Base-by-base conservation (phyloP, 768 basidiomycete species). In the Amanita polypyramis region DNA sequence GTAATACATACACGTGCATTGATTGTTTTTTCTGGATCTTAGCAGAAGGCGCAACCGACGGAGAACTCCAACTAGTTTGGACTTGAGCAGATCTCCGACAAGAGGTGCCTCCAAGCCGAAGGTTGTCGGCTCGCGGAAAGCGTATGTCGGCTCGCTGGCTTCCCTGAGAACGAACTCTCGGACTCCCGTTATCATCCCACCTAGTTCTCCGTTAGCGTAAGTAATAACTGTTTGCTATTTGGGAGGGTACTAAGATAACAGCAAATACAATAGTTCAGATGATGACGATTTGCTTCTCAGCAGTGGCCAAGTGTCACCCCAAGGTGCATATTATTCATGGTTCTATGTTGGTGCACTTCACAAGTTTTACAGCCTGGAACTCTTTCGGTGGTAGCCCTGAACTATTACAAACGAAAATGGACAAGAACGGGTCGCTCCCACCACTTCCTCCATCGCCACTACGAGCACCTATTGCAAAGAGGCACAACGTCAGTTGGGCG, bases 291-390 rank as follows among this genome's bases (percentile, higher is more conserved):
- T 83, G 11, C 63, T 81, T n/a, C 62, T 83, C 43, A 88, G 86
- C 60, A 88, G 85, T 56, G 85, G 84, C 0, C 86, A 86, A 57
- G 76, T 72, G 1, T 90, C 85, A 20, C 84, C 85, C 5, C 65
- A 75, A 52, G 79, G 85, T 82, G 60, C 56, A 74, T 64, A 11
- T 50, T 45, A 7, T 45, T 47, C 19, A 45, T 19, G 12, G 8
- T 14, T 37, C 4, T 40, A 5, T 51, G 50, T 49, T 44, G 54
- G 55, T 39, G 53, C 54, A 9, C 59, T 56, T 30, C 25, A 32
- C 20, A n/a, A 36, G 14, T 43, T 36, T 19, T 17, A 25, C 39
- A 43, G 39, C 20, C 43, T 11, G 12, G 32, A 33, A 42, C 33
- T 42, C 39, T 33, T 39, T 39, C 17, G 33, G 17, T 9, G 15